These are phyloP conservation scores for Liquidambar formosana DNA, from an alignment of 164 flowering plant genomes.

Conservation along the genomic window DNA sequence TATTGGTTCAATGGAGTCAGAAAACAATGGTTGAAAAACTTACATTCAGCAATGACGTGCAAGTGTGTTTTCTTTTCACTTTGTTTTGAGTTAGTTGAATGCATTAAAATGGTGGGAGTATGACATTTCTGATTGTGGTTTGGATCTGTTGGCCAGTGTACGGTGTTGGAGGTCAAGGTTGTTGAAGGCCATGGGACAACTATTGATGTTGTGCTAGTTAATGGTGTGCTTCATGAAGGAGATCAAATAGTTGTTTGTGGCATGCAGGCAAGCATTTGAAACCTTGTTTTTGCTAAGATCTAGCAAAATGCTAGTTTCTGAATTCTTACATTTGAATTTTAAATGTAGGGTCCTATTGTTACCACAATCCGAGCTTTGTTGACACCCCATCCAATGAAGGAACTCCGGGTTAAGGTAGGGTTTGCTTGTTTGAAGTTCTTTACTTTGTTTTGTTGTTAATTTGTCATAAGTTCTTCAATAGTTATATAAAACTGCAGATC, in stretches of 20 bases:
- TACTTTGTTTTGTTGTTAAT: neutral
- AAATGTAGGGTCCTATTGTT: constrained; percentile 87
- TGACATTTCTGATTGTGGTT: constrained; percentile 3
- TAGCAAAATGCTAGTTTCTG: neutral
- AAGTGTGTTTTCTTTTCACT: constrained; percentile 43
- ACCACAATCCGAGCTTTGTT: constrained; percentile 85
- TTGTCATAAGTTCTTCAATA: neutral
- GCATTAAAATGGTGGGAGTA: neutral
- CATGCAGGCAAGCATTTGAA: constrained; percentile 64
- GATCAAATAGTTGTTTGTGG: constrained; percentile 99
- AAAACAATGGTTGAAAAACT: constrained; percentile 94
- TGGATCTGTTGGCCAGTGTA: constrained; percentile 61
- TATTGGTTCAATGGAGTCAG: constrained; percentile 88
- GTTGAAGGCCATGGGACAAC: constrained; percentile 98
- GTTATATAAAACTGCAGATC: neutral
- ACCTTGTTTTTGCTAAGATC: neutral
- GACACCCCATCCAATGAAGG: constrained; percentile 99
- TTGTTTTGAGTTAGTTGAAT: neutral
- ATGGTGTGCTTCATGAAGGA: constrained; percentile 96
- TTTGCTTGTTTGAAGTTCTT: neutral
- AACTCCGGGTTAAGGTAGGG: constrained; percentile 88
- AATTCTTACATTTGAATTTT: constrained; percentile 5
- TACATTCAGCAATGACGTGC: constrained; percentile 72
- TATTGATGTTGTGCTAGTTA: constrained; percentile 94
- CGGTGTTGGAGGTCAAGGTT: constrained; percentile 98